phyloP scores from a whole-genome alignment of 2,329 filamentous ascomycete genomes.

The Fusarium decemcellulare region DNA sequence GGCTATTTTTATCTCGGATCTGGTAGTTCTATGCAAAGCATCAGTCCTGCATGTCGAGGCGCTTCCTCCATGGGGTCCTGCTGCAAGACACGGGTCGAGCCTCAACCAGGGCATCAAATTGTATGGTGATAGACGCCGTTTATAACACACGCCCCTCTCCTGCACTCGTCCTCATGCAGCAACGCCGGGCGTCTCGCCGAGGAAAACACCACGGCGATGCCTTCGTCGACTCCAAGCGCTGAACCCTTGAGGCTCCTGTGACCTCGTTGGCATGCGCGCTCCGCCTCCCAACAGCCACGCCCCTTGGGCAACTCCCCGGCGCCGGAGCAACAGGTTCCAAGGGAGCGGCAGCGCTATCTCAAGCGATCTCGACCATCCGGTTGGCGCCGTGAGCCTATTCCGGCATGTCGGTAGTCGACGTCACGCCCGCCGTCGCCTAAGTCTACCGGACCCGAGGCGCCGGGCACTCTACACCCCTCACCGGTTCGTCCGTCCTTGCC shows the following conservation, averaged over 20 bases:
- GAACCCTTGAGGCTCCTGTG: slow-evolving; percentile 31
- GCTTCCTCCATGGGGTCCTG: slow-evolving; percentile 13
- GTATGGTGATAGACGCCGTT: slow-evolving; percentile 30
- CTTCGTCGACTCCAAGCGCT: slow-evolving; percentile 26
- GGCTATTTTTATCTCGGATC: slow-evolving; percentile 33
- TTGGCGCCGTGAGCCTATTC: slow-evolving; percentile 34
- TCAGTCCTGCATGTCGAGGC: slow-evolving; percentile 17
- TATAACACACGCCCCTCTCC: slow-evolving; percentile 18
- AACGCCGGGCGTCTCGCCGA: slow-evolving; percentile 39
- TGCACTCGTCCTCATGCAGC: slow-evolving; percentile 23
- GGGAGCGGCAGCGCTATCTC: slow-evolving; percentile 34
- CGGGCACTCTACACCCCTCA: slow-evolving; percentile 27
- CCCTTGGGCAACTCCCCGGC: slow-evolving; percentile 24
- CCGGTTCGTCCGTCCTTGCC: slow-evolving; percentile 15
- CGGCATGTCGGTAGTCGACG: slow-evolving; percentile 27
- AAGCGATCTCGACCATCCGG: slow-evolving; percentile 31
- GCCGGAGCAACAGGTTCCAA: slow-evolving; percentile 30
- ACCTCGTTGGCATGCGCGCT: slow-evolving; percentile 27
- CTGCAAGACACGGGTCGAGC: slow-evolving; percentile 11
- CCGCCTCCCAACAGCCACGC: slow-evolving; percentile 22
- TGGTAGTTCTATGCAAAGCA: slow-evolving; percentile 29
- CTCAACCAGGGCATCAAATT: slow-evolving; percentile 12
- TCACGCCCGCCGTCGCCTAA: slow-evolving; percentile 21
- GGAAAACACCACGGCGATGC: slow-evolving; percentile 2
- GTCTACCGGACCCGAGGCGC: slow-evolving; percentile 20